Conservation (phyloP, 2,329 filamentous ascomycete genomes). For the Verticillium dahliae region DNA sequence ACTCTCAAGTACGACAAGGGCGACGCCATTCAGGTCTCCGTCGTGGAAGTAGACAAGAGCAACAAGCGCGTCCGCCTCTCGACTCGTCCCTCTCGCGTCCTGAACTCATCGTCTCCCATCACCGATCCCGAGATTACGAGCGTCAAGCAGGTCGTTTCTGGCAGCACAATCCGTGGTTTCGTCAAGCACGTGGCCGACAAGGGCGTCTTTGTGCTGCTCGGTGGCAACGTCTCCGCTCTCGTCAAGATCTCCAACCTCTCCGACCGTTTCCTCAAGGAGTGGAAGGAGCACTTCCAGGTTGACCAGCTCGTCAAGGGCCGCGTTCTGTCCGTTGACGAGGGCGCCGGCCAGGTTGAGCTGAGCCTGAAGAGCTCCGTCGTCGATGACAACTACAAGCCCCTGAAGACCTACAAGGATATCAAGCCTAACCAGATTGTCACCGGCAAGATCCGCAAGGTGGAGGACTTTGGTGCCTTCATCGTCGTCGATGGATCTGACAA, state of each 20-base stretch:
- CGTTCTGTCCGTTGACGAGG: slow-evolving; percentile 64
- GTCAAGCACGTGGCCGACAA: slow-evolving; percentile 85
- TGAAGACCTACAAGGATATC: slow-evolving; percentile 69
- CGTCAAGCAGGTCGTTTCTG: slow-evolving; percentile 63
- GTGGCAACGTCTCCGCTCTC: slow-evolving; percentile 73
- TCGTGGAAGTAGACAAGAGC: slow-evolving; percentile 69
- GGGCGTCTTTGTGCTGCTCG: slow-evolving; percentile 80
- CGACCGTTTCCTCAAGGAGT: slow-evolving; percentile 88
- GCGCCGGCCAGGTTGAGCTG: slow-evolving; percentile 70
- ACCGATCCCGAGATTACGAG: slow-evolving; percentile 74
- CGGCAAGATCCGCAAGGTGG: slow-evolving; percentile 86
- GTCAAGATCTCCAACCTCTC: slow-evolving; percentile 85
- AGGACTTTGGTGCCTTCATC: slow-evolving; percentile 93
- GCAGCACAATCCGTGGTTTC: slow-evolving; percentile 83
- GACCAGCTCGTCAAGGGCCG: slow-evolving; percentile 90
- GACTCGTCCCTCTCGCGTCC: slow-evolving; percentile 75
- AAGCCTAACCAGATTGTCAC: slow-evolving; percentile 76
- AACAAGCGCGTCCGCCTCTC: slow-evolving; percentile 85
- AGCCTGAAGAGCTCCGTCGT: slow-evolving; percentile 81
- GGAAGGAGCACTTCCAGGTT: slow-evolving; percentile 82
- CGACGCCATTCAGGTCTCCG: slow-evolving; percentile 80
- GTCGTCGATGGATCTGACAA: slow-evolving; percentile 81
- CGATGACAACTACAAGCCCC: slow-evolving; percentile 70
- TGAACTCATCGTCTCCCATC: slow-evolving; percentile 77
- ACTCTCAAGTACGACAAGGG: slow-evolving; percentile 72